Evolutionary conservation across 306 rosid genomes (phyloP).

Genomic region (Carpinus viminea): DNA sequence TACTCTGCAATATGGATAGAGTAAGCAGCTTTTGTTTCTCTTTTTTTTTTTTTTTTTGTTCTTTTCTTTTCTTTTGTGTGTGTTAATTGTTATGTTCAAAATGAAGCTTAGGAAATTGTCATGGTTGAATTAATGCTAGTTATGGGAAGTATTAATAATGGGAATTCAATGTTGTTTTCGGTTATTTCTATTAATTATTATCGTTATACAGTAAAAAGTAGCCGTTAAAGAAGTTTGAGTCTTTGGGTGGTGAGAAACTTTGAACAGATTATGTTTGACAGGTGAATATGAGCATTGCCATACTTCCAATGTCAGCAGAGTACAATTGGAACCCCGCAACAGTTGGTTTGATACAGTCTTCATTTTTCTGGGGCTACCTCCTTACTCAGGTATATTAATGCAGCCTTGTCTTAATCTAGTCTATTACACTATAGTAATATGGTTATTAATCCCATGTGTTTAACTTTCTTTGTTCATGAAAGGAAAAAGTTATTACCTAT

Average conservation of each 20-base stretch:
- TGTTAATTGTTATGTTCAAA: neutral
- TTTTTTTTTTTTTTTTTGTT: no score
- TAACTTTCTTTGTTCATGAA: neutral
- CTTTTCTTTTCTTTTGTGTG: neutral
- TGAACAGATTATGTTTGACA: constrained; percentile 36
- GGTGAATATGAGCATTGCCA: constrained; percentile 99
- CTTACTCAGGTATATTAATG: constrained; percentile 74
- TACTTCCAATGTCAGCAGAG: constrained; percentile 99
- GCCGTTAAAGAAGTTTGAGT: constrained; percentile 5
- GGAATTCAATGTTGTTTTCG: neutral
- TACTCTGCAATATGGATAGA: constrained; percentile 98
- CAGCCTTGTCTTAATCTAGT: neutral
- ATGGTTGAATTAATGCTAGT: neutral
- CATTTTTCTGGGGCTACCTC: constrained; percentile 99
- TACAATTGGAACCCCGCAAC: constrained; percentile 84
- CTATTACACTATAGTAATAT: neutral
- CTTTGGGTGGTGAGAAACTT: constrained; percentile 23
- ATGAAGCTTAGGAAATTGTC: neutral
- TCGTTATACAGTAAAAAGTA: neutral
- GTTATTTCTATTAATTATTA: neutral
- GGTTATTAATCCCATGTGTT: neutral
- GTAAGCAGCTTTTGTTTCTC: constrained; percentile 32
- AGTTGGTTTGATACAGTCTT: constrained; percentile 92
- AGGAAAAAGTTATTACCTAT: neutral
- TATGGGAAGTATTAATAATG: no score